Conservation (phyloP, 257 asterid species). For the Solanum dulcamara region DNA sequence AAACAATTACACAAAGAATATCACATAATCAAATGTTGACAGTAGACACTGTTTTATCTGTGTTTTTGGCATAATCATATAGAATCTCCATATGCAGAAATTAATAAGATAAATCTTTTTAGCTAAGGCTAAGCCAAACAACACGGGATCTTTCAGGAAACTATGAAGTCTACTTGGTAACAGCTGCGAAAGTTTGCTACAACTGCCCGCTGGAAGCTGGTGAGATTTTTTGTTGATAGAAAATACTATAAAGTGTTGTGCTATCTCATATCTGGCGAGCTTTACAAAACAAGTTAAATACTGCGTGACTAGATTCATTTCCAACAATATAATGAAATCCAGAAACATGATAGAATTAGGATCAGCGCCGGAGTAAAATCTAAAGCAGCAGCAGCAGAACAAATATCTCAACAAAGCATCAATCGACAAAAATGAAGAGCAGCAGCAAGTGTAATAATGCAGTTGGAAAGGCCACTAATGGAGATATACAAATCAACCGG, state of each 20-base stretch:
- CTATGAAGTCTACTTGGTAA: neutral
- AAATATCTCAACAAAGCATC: neutral
- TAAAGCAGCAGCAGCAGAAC: neutral
- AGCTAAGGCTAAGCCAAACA: neutral
- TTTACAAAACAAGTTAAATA: neutral
- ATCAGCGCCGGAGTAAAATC: neutral
- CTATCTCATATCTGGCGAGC: neutral
- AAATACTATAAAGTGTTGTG: neutral
- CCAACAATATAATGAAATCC: neutral
- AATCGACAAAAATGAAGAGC: neutral
- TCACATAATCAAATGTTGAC: neutral
- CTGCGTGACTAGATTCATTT: neutral
- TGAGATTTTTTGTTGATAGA: neutral
- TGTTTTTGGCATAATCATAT: neutral
- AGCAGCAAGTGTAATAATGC: neutral
- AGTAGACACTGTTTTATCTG: neutral
- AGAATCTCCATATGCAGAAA: neutral
- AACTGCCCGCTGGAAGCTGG: neutral
- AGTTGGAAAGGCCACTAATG: neutral
- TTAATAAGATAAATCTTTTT: neutral
- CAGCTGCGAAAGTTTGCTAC: neutral
- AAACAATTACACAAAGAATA: neutral
- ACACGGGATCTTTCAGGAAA: neutral
- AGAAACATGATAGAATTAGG: neutral
- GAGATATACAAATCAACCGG: neutral